A percentile compares a stretch with the other conserved stretches of the same genome.
Evolutionary conservation across 2,329 filamentous ascomycete species (phyloP).

Genomic region (Allantophomopsis cytisporea): DNA sequence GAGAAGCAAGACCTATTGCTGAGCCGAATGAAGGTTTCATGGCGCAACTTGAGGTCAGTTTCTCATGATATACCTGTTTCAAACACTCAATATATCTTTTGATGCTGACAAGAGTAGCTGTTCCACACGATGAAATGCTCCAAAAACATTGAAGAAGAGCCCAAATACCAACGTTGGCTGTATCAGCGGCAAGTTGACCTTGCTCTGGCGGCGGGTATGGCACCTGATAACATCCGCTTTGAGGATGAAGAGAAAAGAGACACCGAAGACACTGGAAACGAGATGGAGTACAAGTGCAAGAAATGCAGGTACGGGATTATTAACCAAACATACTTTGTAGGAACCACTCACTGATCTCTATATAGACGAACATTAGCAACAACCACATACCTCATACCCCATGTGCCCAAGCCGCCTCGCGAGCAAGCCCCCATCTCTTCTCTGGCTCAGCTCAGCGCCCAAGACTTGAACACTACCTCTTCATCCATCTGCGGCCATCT

Average conservation of each 20-base stretch:
- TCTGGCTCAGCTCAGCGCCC: conserved; percentile 3
- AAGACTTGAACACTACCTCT: conserved; percentile 11
- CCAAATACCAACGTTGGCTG: conserved; percentile 69
- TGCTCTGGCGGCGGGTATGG: conserved; percentile 61
- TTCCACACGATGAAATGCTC: conserved; percentile 84
- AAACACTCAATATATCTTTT: no score
- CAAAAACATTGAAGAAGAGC: conserved; percentile 49
- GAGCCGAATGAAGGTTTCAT: conserved; percentile 91
- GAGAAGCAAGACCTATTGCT: conserved; percentile 58
- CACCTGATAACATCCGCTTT: conserved; percentile 71
- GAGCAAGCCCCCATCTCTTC: conserved; percentile 10
- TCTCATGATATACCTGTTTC: no score
- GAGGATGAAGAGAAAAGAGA: conserved; percentile 50
- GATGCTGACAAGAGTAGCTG: no score
- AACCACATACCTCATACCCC: conserved; percentile 42
- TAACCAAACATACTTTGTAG: conserved; percentile 2
- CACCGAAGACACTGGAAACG: conserved; percentile 12
- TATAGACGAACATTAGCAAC: conserved; percentile 39
- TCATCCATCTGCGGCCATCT: conserved; percentile 58
- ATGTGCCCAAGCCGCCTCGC: conserved; percentile 23
- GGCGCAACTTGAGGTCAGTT: conserved; percentile 58
- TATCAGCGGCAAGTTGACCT: conserved; percentile 52
- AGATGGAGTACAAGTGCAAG: conserved; percentile 65
- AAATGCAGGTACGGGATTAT: conserved; percentile 55
- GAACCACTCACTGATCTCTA: neutral